phyloP scores from a whole-genome alignment of 306 rosid genomes.

The Ormosia semicastrata region DNA sequence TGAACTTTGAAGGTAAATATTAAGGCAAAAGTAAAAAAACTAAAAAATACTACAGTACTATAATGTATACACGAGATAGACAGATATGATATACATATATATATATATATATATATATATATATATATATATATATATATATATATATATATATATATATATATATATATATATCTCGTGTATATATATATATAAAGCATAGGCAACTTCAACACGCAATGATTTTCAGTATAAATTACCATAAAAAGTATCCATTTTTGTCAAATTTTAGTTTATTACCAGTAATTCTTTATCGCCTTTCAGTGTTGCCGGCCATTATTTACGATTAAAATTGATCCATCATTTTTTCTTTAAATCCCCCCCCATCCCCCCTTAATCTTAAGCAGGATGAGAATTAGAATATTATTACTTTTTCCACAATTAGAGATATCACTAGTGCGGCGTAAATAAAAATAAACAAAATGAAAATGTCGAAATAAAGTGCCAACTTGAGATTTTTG shows the following conservation, averaged over 20 bases:
- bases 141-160: too few species aligned
- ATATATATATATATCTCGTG: too few species aligned
- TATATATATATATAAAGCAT: too few species aligned
- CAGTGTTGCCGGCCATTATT: not conserved
- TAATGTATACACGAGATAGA: not conserved
- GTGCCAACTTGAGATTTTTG: not conserved
- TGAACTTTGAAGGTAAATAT: not conserved
- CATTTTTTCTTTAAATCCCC: not conserved
- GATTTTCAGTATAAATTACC: not conserved
- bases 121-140: too few species aligned
- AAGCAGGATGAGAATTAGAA: not conserved
- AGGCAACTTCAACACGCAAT: not conserved
- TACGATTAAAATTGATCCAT: not conserved
- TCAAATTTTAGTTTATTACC: too few species aligned
- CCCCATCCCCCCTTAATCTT: not conserved
- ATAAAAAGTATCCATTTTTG: not conserved
- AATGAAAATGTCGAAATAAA: too few species aligned
- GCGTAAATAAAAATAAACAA: too few species aligned
- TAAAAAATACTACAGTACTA: not conserved
- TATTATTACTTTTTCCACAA: not conserved
- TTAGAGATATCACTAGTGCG: too few species aligned
- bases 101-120: too few species aligned
- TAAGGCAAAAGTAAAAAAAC: not conserved
- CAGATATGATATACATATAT: not conserved
- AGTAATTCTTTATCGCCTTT: not conserved